Evolutionary conservation across 1,139 yeast species (phyloP), one percentile per base, ranked within the genome.

Genomic region (Nadsonia commutata): DNA sequence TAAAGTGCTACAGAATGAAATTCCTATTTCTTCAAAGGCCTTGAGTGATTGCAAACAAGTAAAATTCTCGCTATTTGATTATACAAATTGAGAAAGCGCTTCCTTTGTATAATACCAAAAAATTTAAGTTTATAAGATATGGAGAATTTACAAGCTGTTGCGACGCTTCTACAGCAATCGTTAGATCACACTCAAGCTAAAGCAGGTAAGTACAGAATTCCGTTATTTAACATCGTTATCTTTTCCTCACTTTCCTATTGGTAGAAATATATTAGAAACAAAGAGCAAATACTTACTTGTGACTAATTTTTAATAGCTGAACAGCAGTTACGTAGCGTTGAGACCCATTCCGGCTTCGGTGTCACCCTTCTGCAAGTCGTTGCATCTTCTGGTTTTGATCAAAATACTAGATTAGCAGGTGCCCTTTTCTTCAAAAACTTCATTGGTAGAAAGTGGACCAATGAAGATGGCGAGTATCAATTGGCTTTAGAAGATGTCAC

Each of bases 371-470:
- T 93, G 46, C 88, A 82, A 56, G 75, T 90, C 20, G 82, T 86
- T 33, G 86, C 95, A 3, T 70, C 81, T 9, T 58, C 70, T 36
- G 68, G 71, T 43, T 57, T 78, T 40, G 70, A 74, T 2, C 58
- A 62, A 3, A 66, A 82, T 1, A 73, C 82, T 1, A 71, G 96
- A 49, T 67, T 88, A 42, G 96, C 98, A 0, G 95, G 83, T 18
- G 90, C 96, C 2, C 66, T 93, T 44, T 86, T 81, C 62, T 86
- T 93, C 66, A 93, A 93, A 59, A 93, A 93, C 59, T 74, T 85
- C 50, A 71, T 90, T 51, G 80, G 75, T 52, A 67, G 95, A 44
- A 79, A 74, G 55, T 93, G 97, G 97, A 77, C 81, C 40, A 84
- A 85, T 58, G 95, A 85, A 51, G 83, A 83, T 48, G 97, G 98